Evolutionary conservation across 2,329 filamentous ascomycete species (phyloP).

Genomic region (Trichoderma asperellum): DNA sequence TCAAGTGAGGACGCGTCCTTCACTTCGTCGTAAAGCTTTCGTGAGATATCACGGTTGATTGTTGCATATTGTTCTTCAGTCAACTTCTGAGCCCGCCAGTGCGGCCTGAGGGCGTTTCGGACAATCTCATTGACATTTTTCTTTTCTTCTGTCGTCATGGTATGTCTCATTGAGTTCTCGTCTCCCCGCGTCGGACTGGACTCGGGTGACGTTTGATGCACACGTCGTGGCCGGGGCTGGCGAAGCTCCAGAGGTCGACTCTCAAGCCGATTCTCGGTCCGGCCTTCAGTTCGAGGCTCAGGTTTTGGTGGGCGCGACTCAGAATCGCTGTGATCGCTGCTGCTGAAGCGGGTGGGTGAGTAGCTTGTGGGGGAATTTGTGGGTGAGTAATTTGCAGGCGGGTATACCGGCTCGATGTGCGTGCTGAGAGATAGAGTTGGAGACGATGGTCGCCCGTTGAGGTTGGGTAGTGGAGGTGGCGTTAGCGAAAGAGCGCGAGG

Average conservation of each 20-base stretch:
- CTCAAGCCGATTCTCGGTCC: conserved; percentile 34
- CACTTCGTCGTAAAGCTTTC: conserved; percentile 78
- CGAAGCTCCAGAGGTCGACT: conserved; percentile 52
- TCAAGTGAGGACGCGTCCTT: conserved; percentile 61
- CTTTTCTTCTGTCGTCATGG: conserved; percentile 80
- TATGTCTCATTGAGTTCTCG: conserved; percentile 63
- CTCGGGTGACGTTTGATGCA: conserved; percentile 42
- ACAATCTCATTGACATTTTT: conserved; percentile 89
- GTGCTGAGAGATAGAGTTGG: conserved; percentile 70
- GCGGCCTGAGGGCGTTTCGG: conserved; percentile 76
- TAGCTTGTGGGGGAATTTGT: conserved; percentile 77
- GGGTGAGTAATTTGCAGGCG: conserved; percentile 74
- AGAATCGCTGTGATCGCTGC: conserved; percentile 53
- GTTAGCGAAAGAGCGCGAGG: conserved; percentile 69
- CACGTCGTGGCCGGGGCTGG: conserved; percentile 56
- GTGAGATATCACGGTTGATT: conserved; percentile 88
- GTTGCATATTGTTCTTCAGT: conserved; percentile 88
- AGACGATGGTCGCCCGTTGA: conserved; percentile 61
- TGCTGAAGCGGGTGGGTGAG: conserved; percentile 58
- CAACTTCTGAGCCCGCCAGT: conserved; percentile 78
- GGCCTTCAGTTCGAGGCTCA: conserved; percentile 33
- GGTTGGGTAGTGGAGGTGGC: conserved; percentile 66
- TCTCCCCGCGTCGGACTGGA: conserved; percentile 44
- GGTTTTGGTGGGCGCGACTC: conserved; percentile 41
- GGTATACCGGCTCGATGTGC: conserved; percentile 72